These are phyloP conservation scores for Epichloe aotearoae DNA, from an alignment of 2,329 filamentous ascomycete species.

Conservation along the genomic window DNA sequence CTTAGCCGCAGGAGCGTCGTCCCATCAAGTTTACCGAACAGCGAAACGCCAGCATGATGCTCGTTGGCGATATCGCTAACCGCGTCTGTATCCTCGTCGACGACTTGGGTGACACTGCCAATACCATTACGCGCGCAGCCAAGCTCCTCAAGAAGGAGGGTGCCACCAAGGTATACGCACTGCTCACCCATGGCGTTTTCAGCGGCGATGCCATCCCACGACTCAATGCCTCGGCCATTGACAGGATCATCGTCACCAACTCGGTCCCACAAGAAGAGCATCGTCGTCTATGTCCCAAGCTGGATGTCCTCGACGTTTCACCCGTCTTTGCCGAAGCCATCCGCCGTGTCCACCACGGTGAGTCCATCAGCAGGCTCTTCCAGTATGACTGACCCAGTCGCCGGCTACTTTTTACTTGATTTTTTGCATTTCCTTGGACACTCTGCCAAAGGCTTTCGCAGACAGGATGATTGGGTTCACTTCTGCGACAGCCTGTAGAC, in stretches of 20 bases:
- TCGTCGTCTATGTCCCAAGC: conserved; percentile 63
- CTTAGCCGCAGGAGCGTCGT: conserved; percentile 56
- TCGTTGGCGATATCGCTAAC: conserved; percentile 74
- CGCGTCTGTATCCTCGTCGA: conserved; percentile 84
- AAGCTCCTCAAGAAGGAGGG: conserved; percentile 96
- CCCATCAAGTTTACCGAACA: conserved; percentile 79
- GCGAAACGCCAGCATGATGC: conserved; percentile 90
- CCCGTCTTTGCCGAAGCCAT: conserved; percentile 93
- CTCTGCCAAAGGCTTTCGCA: background rate
- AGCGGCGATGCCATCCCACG: conserved; percentile 89
- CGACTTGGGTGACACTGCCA: conserved; percentile 88
- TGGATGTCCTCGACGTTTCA: conserved; percentile 82
- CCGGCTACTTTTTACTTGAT: background rate
- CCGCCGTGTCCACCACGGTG: conserved; percentile 88
- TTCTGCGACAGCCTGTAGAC: background rate
- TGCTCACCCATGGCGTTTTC: conserved; percentile 89
- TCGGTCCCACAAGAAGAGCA: conserved; percentile 84
- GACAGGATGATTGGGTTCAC: background rate
- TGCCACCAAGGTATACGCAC: conserved; percentile 78
- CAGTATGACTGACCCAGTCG: conserved; percentile 17
- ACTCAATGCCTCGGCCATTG: conserved; percentile 84
- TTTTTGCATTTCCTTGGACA: background rate
- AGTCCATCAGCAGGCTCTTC: conserved; percentile 93
- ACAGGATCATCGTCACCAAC: conserved; percentile 92
- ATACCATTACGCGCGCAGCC: conserved; percentile 91